A percentile compares a stretch with the other conserved stretches of the same genome.
These are phyloP conservation scores for Clonostachys sp. DNA, from an alignment of 2,329 filamentous ascomycete species.

Conservation along the genomic window DNA sequence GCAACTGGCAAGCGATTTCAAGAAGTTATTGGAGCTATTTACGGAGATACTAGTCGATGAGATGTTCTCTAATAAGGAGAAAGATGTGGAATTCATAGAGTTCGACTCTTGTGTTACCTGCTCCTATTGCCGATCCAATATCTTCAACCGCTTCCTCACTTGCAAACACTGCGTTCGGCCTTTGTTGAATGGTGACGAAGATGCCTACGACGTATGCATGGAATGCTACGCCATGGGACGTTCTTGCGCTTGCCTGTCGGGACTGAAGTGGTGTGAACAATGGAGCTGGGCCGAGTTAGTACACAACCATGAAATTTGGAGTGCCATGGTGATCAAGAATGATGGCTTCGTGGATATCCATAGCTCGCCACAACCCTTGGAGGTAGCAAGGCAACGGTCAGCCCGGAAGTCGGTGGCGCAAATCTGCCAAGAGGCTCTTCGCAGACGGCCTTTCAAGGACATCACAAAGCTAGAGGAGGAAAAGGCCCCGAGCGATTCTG, in stretches of 20 bases:
- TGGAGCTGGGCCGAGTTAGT: slow-evolving; percentile 79
- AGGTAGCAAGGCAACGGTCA: slow-evolving; percentile 61
- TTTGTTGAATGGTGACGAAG: slow-evolving; percentile 63
- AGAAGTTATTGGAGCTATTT: slow-evolving; percentile 72
- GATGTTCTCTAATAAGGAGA: slow-evolving; percentile 72
- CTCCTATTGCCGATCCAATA: slow-evolving; percentile 91
- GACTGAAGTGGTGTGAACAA: slow-evolving; percentile 87
- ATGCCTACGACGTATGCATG: slow-evolving; percentile 96
- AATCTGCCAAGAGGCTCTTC: slow-evolving; percentile 88
- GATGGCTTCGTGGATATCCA: slow-evolving; percentile 63
- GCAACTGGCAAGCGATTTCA: slow-evolving; percentile 80
- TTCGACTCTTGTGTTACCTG: slow-evolving; percentile 93
- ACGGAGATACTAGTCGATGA: slow-evolving; percentile 79
- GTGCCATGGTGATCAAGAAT: slow-evolving; percentile 70
- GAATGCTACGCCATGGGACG: slow-evolving; percentile 98
- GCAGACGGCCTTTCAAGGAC: slow-evolving; percentile 75
- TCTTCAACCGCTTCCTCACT: slow-evolving; percentile 94
- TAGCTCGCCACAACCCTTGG: slow-evolving; percentile 64
- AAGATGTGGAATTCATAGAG: slow-evolving; percentile 67
- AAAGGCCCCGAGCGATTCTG: slow-evolving; percentile 42
- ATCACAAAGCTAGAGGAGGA: slow-evolving; percentile 56
- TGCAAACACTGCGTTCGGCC: slow-evolving; percentile 77
- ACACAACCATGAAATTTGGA: slow-evolving; percentile 78
- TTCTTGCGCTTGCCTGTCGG: slow-evolving; percentile 84
- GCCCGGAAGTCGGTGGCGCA: slow-evolving; percentile 81